Conservation (phyloP, 352 stramenopile species). For the Phytophthora fragariae region DNA sequence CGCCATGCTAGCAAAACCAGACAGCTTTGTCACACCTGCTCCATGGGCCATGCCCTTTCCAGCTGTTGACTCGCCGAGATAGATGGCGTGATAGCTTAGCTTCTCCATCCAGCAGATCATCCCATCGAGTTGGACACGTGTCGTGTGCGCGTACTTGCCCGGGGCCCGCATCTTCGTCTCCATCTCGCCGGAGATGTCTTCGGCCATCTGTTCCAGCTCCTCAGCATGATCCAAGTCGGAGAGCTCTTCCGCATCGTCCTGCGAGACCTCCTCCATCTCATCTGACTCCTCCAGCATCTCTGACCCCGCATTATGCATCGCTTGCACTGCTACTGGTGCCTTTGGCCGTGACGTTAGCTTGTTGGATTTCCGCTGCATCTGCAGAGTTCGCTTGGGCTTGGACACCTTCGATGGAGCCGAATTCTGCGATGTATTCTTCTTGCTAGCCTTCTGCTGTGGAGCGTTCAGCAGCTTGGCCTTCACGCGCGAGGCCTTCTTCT, state of each 20-base stretch:
- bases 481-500: slow-evolving; percentile 9
- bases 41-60: background rate
- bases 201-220: background rate
- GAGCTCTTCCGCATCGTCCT: background rate
- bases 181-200: background rate
- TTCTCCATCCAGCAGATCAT: background rate
- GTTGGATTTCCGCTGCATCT: background rate
- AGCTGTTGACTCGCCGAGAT: background rate
- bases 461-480: slow-evolving; percentile 2
- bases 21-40: background rate
- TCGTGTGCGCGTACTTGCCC: slow-evolving; percentile 1
- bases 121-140: background rate
- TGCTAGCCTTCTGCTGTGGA: slow-evolving; percentile 1
- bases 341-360: background rate
- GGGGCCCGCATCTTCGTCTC: background rate
- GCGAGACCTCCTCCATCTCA: background rate
- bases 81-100: background rate
- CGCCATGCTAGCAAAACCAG: background rate
- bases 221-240: slow-evolving; percentile 1
- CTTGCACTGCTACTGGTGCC: background rate
- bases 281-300: background rate
- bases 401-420: background rate
- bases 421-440: background rate
- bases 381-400: background rate
- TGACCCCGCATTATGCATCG: background rate